Evolutionary conservation across 176 grass and related monocot species (phyloP), one percentile per base, ranked within the genome.

Genomic region (Aegilops speltoides): DNA sequence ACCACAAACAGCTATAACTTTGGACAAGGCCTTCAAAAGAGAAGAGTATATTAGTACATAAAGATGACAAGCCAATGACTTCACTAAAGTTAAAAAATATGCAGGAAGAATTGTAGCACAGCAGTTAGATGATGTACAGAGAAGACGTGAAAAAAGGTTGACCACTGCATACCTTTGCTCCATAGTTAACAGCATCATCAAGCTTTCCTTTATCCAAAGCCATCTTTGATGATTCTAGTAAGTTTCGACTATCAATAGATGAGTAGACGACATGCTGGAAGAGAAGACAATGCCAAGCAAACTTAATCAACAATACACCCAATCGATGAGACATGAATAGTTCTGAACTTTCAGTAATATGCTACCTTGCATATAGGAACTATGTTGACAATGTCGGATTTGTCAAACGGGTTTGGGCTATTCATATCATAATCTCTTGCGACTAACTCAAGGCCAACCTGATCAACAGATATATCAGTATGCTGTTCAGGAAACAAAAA

Each of bases 191-290:
- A 79, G 94, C 97, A 87, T 96, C 94, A 64, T 99, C 97, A 79
- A 99, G 84, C 52, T 99, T 97, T 90, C 97, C 97, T 94, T 99
- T 99, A 82, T 99, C 97, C 89, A 99, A 88, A 75, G 97, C 97
- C 62, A 90, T 91, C 83, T 99, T 99, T 28, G 97, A 99, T 81
- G 92, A 95, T 84, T 99, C 97, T 69, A 99, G 84, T 85, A 99
- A 95, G 81, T 99, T 99, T 46, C 92, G 85, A 64, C 94, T 92
- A 90, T 99, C 97, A 46, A 91, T 91, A 64, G 97, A 94, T 64
- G 90, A 93, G 84, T 90, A 94, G 76, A 90, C 80, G 45, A 97
- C 89, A 91, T 99, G 94, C 97, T 99, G 86, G 67, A 90, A 72
- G 36, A 82, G 41, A 88, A 64, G 17, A 68, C 15, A 72, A 71